Evolutionary conservation across 768 basidiomycete genomes (phyloP).

Genomic region (Neoboletus brunneissimus): DNA sequence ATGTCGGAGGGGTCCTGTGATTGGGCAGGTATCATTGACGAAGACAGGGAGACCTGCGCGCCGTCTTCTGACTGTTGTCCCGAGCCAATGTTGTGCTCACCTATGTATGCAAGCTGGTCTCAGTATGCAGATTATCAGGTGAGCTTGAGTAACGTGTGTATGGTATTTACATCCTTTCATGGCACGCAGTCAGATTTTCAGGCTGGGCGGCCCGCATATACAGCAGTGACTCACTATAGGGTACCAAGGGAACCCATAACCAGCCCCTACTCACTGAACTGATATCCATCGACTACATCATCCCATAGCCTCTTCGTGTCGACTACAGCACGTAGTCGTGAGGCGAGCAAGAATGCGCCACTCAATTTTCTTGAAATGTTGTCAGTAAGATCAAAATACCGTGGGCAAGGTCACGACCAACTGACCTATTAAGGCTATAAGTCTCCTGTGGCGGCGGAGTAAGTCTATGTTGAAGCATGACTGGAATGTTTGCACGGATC

Average conservation of each 20-base stretch:
- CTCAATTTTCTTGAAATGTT: constrained; percentile 60
- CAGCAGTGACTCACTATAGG: background rate
- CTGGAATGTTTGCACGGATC: constrained; percentile 79
- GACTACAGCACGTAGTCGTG: constrained; percentile 69
- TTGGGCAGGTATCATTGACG: background rate
- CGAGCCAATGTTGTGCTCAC: background rate
- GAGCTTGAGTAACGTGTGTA: background rate
- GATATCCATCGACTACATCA: constrained; percentile 43
- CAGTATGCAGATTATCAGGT: background rate
- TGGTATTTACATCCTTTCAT: background rate
- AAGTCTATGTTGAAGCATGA: constrained; percentile 84
- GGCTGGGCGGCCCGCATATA: background rate
- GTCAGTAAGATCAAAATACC: background rate
- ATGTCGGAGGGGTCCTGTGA: too few species aligned
- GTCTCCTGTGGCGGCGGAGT: constrained; percentile 95
- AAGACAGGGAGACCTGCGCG: background rate
- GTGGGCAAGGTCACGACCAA: constrained; percentile 9
- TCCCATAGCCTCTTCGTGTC: constrained; percentile 79
- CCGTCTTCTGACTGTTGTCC: background rate
- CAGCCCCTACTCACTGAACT: constrained; percentile 6
- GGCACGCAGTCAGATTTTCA: background rate
- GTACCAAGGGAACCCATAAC: background rate
- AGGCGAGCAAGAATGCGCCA: constrained; percentile 76
- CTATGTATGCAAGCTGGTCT: background rate
- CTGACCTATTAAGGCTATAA: constrained; percentile 86